Evolutionary conservation across 169 alveolate species (phyloP).

Genomic region (Plasmodium berghei): DNA sequence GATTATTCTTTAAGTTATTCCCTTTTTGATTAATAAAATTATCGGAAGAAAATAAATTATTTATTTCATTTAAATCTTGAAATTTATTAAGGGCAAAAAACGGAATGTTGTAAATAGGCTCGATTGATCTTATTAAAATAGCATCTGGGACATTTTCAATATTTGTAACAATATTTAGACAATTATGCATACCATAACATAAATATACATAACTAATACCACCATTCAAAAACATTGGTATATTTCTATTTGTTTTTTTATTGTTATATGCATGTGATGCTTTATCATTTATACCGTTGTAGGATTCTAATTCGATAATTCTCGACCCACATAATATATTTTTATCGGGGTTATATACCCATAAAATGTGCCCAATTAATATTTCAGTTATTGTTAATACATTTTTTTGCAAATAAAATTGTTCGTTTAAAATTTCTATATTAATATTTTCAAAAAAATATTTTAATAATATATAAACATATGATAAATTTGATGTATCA

Average conservation of each 20-base stretch:
- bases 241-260: constrained; percentile 70
- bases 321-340: constrained; percentile 67
- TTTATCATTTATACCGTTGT: constrained; percentile 74
- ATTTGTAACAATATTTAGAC: constrained; percentile 77
- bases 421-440: constrained; percentile 30
- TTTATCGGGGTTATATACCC: constrained; percentile 31
- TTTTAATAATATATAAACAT: constrained; percentile 38
- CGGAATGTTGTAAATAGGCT: constrained; percentile 43
- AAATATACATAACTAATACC: constrained; percentile 79
- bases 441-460: constrained; percentile 53
- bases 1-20: background rate
- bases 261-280: constrained; percentile 79
- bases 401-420: constrained; percentile 55
- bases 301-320: constrained; percentile 74
- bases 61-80: background rate
- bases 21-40: no score
- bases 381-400: constrained; percentile 46
- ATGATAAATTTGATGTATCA: background rate
- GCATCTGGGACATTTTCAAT: constrained; percentile 74
- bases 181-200: constrained; percentile 78
- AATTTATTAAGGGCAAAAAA: constrained; percentile 17
- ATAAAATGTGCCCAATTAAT: constrained; percentile 45
- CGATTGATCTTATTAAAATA: constrained; percentile 76
- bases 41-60: no score
- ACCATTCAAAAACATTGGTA: constrained; percentile 71